phyloP scores from a whole-genome alignment of 331 rosid species.

The Prunus yedoensis region DNA sequence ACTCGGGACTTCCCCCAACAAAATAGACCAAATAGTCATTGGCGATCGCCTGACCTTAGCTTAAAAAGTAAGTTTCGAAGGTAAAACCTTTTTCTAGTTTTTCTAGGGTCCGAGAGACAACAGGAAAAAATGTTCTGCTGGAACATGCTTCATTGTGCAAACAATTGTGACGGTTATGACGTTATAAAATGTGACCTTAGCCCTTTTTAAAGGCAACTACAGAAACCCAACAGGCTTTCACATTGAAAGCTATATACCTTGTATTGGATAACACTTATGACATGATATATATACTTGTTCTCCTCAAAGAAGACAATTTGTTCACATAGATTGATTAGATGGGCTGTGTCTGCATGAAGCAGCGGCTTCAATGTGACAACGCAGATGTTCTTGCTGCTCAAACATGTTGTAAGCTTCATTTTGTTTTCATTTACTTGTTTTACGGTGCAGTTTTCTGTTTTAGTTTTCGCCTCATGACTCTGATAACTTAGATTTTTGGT shows the following conservation, averaged over 20 bases:
- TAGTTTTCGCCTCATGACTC: neutral
- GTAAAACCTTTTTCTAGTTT: too few species aligned
- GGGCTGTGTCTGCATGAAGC: conserved; percentile 53
- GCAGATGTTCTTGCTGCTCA: conserved; percentile 45
- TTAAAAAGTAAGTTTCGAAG: too few species aligned
- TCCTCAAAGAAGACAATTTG: neutral
- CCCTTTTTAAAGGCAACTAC: neutral
- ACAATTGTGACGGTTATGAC: neutral
- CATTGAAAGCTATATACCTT: neutral
- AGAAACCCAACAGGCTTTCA: neutral
- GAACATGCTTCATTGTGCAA: neutral
- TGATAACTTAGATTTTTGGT: neutral
- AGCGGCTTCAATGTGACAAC: conserved; percentile 33
- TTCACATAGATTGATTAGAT: conserved; percentile 8
- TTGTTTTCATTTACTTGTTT: neutral
- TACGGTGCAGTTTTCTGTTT: neutral
- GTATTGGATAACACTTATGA: neutral
- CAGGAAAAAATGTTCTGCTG: neutral
- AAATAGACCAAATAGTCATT: too few species aligned
- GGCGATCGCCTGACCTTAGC: too few species aligned
- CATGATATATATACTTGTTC: neutral
- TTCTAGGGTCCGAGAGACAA: too few species aligned
- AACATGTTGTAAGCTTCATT: conserved; percentile 42
- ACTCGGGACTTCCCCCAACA: too few species aligned
- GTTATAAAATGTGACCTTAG: neutral